Evolutionary conservation across 2,329 filamentous ascomycete genomes (phyloP).

Genomic region (Talaromyces amestolkiae): DNA sequence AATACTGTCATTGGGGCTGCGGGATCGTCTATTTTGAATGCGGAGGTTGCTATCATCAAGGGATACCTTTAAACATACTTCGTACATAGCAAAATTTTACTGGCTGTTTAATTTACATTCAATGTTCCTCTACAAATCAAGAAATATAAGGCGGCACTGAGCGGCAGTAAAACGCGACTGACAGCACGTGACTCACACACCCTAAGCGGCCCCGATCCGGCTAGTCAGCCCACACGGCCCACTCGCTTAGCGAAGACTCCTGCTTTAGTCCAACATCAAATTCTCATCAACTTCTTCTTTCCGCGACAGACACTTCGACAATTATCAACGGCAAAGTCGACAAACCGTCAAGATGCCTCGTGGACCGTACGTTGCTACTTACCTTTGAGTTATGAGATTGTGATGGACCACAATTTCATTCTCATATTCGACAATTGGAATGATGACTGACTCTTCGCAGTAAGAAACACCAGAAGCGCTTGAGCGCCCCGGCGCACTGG

Average conservation of each 20-base stretch:
- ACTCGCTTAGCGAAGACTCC: slow-evolving; percentile 23
- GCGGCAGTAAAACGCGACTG: background rate
- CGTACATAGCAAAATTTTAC: background rate
- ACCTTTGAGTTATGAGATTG: background rate
- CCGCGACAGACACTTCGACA: slow-evolving; percentile 37
- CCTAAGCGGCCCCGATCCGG: slow-evolving; percentile 23
- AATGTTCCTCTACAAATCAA: no score
- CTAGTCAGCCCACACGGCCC: slow-evolving; percentile 31
- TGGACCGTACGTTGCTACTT: slow-evolving; percentile 54
- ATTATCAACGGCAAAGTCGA: slow-evolving; percentile 37
- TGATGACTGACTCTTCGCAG: slow-evolving; percentile 46
- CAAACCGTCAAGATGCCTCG: slow-evolving; percentile 52
- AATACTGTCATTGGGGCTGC: slow-evolving; percentile 91
- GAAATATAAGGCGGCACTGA: background rate
- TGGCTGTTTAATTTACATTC: no score
- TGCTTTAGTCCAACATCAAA: slow-evolving; percentile 26
- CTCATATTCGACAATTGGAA: background rate
- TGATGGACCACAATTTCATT: background rate
- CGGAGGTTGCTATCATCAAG: slow-evolving; percentile 87
- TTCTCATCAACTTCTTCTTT: slow-evolving; percentile 22
- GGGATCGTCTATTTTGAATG: slow-evolving; percentile 93
- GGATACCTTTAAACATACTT: slow-evolving; percentile 55
- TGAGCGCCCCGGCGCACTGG: slow-evolving; percentile 99
- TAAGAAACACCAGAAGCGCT: slow-evolving; percentile 99
- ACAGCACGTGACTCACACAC: slow-evolving; percentile 14